These are phyloP conservation scores for Sclerotinia nivalis DNA, from an alignment of 2,329 filamentous ascomycete species.

Conservation along the genomic window DNA sequence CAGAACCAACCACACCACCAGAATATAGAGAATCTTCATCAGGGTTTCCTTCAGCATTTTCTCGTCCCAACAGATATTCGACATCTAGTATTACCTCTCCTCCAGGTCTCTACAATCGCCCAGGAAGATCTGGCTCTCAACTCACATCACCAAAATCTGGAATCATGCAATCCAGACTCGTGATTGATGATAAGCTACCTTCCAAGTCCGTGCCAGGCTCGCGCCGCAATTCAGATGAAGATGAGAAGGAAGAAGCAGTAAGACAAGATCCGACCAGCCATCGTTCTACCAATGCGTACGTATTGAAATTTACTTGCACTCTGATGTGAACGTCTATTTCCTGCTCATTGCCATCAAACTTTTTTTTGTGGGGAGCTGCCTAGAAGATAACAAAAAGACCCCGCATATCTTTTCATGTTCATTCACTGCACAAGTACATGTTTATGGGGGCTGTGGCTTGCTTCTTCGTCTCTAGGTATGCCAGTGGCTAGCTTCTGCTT, in stretches of 20 bases:
- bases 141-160: slow-evolving; percentile 74
- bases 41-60: slow-evolving; percentile 77
- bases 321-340: not conserved
- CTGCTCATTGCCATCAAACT: not conserved
- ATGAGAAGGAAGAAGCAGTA: slow-evolving; percentile 78
- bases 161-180: slow-evolving; percentile 59
- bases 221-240: slow-evolving; percentile 86
- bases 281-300: slow-evolving; percentile 77
- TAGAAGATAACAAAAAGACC: not conserved
- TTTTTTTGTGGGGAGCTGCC: not conserved
- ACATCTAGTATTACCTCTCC: slow-evolving; percentile 84
- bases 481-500: not conserved
- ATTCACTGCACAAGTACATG: not conserved
- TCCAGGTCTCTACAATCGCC: slow-evolving; percentile 71
- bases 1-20: slow-evolving; percentile 93
- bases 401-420: not conserved
- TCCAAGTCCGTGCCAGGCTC: slow-evolving; percentile 86
- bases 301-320: slow-evolving; percentile 41
- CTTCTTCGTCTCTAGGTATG: not conserved
- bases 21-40: slow-evolving; percentile 76
- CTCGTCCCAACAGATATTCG: slow-evolving; percentile 84
- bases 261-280: slow-evolving; percentile 70
- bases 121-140: slow-evolving; percentile 75
- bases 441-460: not conserved
- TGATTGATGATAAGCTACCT: slow-evolving; percentile 65